phyloP scores from a whole-genome alignment of 352 stramenopile species.

The Phytophthora pistaciae region DNA sequence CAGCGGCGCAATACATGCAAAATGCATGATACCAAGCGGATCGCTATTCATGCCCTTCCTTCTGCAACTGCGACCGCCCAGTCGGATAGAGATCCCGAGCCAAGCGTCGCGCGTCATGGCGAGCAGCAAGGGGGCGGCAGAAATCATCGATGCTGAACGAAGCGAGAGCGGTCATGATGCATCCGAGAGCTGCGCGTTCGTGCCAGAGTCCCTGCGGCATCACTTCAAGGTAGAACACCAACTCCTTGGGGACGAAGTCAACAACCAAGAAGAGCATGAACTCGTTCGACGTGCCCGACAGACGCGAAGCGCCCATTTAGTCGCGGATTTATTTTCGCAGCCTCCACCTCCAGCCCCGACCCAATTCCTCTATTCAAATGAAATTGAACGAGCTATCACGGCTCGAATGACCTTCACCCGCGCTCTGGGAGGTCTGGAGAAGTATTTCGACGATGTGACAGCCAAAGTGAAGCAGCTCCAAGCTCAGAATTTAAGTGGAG shows the following conservation, averaged over 20 bases:
- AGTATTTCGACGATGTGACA: constrained; percentile 49
- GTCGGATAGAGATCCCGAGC: background rate
- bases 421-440: constrained; percentile 43
- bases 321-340: constrained; percentile 37
- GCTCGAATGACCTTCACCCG: constrained; percentile 64
- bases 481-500: background rate
- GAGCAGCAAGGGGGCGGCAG: constrained; percentile 12
- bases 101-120: constrained; percentile 23
- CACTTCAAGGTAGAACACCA: constrained; percentile 52
- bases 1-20: no score
- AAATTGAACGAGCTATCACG: constrained; percentile 59
- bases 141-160: background rate
- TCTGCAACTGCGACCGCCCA: background rate
- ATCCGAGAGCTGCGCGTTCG: constrained; percentile 46
- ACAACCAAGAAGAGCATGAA: constrained; percentile 11
- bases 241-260: constrained; percentile 15
- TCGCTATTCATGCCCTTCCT: background rate
- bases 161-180: constrained; percentile 11
- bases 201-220: constrained; percentile 53
- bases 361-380: constrained; percentile 55
- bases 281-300: constrained; percentile 49
- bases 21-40: background rate
- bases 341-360: constrained; percentile 3
- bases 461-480: constrained; percentile 36
- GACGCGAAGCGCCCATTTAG: constrained; percentile 61